Evolutionary conservation across 1,139 yeast species (phyloP).

Genomic region (Komagataea norvegica): DNA sequence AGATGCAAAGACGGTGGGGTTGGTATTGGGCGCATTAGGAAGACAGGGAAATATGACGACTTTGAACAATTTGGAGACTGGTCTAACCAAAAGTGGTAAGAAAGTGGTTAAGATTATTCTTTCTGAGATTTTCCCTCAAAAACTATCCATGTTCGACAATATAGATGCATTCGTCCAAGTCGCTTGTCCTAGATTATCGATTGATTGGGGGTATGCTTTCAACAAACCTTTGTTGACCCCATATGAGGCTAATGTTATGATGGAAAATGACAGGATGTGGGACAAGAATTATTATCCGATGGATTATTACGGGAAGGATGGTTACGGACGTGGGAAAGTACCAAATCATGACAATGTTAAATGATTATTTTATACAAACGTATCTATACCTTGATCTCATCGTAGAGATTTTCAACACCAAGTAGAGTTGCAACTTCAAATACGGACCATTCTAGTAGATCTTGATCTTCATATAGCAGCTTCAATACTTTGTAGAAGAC

Average conservation of each 20-base stretch:
- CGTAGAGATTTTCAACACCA: constrained; percentile 44
- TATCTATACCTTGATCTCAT: constrained; percentile 3
- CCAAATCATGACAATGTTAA: constrained; percentile 39
- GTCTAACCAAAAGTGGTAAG: constrained; percentile 50
- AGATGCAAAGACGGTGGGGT: constrained; percentile 65
- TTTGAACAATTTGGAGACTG: constrained; percentile 55
- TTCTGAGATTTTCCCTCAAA: constrained; percentile 91
- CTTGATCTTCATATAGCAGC: constrained; percentile 32
- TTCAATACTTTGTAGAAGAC: constrained; percentile 43
- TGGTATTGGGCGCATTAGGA: constrained; percentile 92
- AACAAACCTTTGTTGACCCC: constrained; percentile 90
- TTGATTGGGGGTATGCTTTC: constrained; percentile 99
- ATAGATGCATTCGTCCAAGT: constrained; percentile 95
- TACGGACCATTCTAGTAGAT: constrained; percentile 46
- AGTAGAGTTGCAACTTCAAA: constrained; percentile 58
- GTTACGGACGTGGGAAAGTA: constrained; percentile 84
- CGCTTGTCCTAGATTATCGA: constrained; percentile 93
- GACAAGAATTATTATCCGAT: constrained; percentile 71
- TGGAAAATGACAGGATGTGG: constrained; percentile 71
- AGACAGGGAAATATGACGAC: constrained; percentile 91
- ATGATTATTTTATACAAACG: constrained; percentile 1
- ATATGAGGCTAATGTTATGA: constrained; percentile 90
- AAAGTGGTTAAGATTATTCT: constrained; percentile 76
- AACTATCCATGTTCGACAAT: constrained; percentile 89
- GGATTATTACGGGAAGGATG: constrained; percentile 90